Evolutionary conservation across 2,329 filamentous ascomycete species (phyloP), one percentile per base, ranked within the genome.

Genomic region (Trichoderma oligosporum): DNA sequence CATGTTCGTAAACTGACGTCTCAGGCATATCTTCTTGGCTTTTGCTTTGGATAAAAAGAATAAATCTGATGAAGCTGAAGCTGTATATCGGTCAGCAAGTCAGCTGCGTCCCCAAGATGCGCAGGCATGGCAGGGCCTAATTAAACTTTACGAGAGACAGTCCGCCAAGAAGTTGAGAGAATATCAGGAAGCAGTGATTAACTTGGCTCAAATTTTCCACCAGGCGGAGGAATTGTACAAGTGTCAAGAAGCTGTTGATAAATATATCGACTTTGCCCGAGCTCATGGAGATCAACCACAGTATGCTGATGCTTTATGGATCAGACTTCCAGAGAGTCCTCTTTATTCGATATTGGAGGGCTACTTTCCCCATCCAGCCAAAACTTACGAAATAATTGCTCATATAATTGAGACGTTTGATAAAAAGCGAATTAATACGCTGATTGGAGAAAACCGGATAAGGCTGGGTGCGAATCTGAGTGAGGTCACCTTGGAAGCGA

Each of bases 61-160:
- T 60, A 82, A 85, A 60, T 74, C 81, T 7, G 84, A 88, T 6
- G 87, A 90, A 38, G 86, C 94, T 0, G 91, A 94, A 64, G 82
- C 80, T 31, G 83, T 86, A 1, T 97, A 97, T 71, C 78, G 81
- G 38, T 78, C 82, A 29, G 94, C 93, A 1, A 83, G 88, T 5
- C 77, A 79, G 18, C 76, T 90, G 60, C 92, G 90, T 62, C 83
- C 86, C 1, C 78, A 83, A 16, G 91, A 97, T 64, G 77, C 84
- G n/a, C 88, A 93, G 66, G 89, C 89, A 63, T 97, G 90, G 91
- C 89, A 96, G 69, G 94, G 94, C 1, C 77, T 99, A 44, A 82
- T 94, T 70, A 89, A 86, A 66, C 73, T 97, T 27, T 97, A 91
- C 69, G 90, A 96, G 73, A 87, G 84, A 65, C 88, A 91, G 67